Conservation (phyloP, 2,329 filamentous ascomycete species). For the Apiospora aurea region DNA sequence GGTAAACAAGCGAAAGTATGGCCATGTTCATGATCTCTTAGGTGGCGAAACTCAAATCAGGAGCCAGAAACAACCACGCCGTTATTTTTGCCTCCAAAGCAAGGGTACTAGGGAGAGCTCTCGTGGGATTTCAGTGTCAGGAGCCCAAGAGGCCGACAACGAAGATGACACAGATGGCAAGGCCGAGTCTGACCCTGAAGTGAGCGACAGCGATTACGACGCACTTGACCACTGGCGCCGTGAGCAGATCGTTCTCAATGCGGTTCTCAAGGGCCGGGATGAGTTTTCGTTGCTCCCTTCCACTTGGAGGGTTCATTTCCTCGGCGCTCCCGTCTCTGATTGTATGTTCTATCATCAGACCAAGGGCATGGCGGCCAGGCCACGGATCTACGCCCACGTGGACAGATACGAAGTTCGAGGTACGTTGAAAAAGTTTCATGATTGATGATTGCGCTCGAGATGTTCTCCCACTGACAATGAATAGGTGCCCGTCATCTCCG, state of each 20-base stretch:
- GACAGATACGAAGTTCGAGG: slow-evolving; percentile 40
- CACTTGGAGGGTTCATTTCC: slow-evolving; percentile 42
- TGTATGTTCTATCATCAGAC: slow-evolving; percentile 40
- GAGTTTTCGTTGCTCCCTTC: slow-evolving; percentile 42
- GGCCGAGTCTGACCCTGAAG: background rate
- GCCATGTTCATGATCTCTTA: too few species aligned
- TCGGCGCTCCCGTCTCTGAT: slow-evolving; percentile 40
- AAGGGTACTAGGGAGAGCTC: background rate
- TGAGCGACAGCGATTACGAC: slow-evolving; percentile 29
- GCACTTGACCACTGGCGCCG: slow-evolving; percentile 35
- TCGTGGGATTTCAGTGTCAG: background rate
- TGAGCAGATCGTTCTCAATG: slow-evolving; percentile 40
- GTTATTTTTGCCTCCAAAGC: background rate
- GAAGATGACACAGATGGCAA: background rate
- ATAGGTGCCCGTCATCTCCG: slow-evolving; percentile 22
- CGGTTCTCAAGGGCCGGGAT: slow-evolving; percentile 39
- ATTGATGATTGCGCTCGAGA: too few species aligned
- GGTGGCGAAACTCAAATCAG: background rate
- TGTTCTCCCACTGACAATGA: background rate
- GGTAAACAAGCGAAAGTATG: background rate
- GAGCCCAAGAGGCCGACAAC: background rate
- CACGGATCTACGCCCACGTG: slow-evolving; percentile 40
- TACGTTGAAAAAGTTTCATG: slow-evolving; percentile 29
- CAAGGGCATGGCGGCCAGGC: slow-evolving; percentile 35
- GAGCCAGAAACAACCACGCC: background rate